Conservation (phyloP, 805 yeast genomes). For the Danielia oregonensis region DNA sequence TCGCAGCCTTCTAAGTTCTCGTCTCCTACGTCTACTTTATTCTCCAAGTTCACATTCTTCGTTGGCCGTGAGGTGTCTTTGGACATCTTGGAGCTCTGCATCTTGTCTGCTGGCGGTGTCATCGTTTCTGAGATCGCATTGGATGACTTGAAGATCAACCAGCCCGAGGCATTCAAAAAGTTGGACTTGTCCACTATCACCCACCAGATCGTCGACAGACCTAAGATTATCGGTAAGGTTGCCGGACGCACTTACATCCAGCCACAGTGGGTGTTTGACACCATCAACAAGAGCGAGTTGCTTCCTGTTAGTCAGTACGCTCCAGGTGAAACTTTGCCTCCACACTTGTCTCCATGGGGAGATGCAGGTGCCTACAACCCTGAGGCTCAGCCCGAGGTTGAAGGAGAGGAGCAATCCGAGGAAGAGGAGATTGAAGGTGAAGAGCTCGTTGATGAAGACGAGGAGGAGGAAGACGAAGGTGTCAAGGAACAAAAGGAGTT, state of each 20-base stretch:
- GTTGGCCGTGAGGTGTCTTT: slow-evolving; percentile 95
- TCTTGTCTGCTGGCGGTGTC: slow-evolving; percentile 82
- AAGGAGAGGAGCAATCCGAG: slow-evolving; percentile 41
- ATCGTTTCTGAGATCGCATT: slow-evolving; percentile 82
- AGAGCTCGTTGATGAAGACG: slow-evolving; percentile 50
- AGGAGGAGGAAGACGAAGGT: slow-evolving; percentile 53
- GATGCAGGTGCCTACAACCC: slow-evolving; percentile 92
- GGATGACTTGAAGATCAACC: slow-evolving; percentile 63
- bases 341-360: slow-evolving; percentile 99
- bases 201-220: slow-evolving; percentile 94
- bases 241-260: slow-evolving; percentile 92
- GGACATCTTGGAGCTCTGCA: slow-evolving; percentile 84
- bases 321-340: slow-evolving; percentile 94
- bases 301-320: slow-evolving; percentile 78
- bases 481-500: slow-evolving; percentile 82
- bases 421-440: slow-evolving; percentile 38
- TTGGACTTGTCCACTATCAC: slow-evolving; percentile 70
- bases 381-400: slow-evolving; percentile 43
- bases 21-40: slow-evolving; percentile 61
- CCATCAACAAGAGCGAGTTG: slow-evolving; percentile 71
- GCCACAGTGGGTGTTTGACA: slow-evolving; percentile 98
- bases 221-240: slow-evolving; percentile 68
- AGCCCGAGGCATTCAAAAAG: slow-evolving; percentile 40
- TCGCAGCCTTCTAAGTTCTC: slow-evolving; percentile 58
- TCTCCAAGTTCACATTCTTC: slow-evolving; percentile 73